Conservation (phyloP, 768 basidiomycete species). For the Suillus clintonianus region DNA sequence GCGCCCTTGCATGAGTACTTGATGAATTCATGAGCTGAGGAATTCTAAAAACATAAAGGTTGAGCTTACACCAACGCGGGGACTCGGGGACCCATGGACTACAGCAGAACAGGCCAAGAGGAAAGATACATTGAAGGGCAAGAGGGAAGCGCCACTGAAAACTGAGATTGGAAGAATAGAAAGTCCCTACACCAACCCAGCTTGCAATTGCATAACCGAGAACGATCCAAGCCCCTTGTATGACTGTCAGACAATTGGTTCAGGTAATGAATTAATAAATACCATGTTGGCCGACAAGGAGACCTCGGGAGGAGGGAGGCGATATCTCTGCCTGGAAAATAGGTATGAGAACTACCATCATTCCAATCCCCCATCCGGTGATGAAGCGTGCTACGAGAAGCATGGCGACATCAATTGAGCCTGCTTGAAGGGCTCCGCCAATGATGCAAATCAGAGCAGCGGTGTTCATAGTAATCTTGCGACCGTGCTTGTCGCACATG, state of each 20-base stretch:
- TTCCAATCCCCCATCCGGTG: slow-evolving; percentile 7
- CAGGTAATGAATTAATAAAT: not conserved
- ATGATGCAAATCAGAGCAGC: not conserved
- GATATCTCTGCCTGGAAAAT: slow-evolving; percentile 1
- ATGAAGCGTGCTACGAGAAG: slow-evolving; percentile 2
- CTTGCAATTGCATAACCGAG: slow-evolving; percentile 1
- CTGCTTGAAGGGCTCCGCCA: slow-evolving; percentile 7
- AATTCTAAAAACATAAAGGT: not conserved
- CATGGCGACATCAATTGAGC: slow-evolving; percentile 2
- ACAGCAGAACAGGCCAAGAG: not conserved
- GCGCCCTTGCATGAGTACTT: not conserved
- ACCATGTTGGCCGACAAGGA: slow-evolving; percentile 1
- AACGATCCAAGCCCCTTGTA: slow-evolving; percentile 3
- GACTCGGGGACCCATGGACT: not conserved
- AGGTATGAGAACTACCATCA: slow-evolving; percentile 7
- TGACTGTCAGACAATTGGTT: not conserved
- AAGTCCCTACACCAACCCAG: not conserved
- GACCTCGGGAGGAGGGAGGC: not conserved
- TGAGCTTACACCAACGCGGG: not conserved
- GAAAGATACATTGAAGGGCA: not conserved
- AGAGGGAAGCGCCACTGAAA: not conserved
- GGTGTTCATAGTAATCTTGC: slow-evolving; percentile 4
- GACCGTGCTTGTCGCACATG: not conserved
- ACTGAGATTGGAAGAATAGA: not conserved
- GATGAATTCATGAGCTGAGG: not conserved